Base-by-base conservation (phyloP, 2,329 filamentous ascomycete species). In the Rutstroemia sp. region DNA sequence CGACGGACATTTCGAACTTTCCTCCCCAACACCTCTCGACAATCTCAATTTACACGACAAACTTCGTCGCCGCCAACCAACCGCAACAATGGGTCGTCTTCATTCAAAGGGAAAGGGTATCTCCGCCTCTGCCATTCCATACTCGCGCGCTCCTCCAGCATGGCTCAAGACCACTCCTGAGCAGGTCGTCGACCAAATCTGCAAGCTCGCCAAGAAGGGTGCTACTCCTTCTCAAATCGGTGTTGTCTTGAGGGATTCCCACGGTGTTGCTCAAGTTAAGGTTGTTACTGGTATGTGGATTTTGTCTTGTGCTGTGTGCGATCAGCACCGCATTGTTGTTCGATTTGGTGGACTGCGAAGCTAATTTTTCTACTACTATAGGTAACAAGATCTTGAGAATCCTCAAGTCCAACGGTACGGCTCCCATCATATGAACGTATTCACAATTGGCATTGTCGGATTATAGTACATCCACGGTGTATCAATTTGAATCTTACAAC, bases 381-480 rank as follows among this genome's bases (percentile, higher is more conserved):
- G 92, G 94, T 80, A 99, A 99, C 90, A 95, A 96, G 85, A 96
- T 99, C 76, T 90, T 99, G 73, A 88, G 94, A 78, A 97, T 99
- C 80, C 85, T 99, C 71, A 97, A 96, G 87, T 88, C 88, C 71
- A 89, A 82, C 77, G 94, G 94, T 97, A 97, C 79, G 87, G 78
- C 81, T 62, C 54, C 54, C 54, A 42, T 58, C 52, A 61, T 49
- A 60, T 65, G 58, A 65, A 51, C 57, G 49, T 6, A n/a, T 48
- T 44, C 53, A 25, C 16, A 42, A 45, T 49, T 55, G 55, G 58
- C 56, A 62, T 64, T 59, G 61, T 73, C 74, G 71, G 74, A 66
- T 61, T 60, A 56, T 54, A 48, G 49, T 54, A 62, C 59, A 55
- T 55, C 58, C 58, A 59, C 60, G 60, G 62, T 63, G 56, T 47